Percentiles rank a stretch among this genome's conserved stretches.
These are phyloP conservation scores for Kokia cookei DNA, from an alignment of 441 rosid species.

Conservation along the genomic window DNA sequence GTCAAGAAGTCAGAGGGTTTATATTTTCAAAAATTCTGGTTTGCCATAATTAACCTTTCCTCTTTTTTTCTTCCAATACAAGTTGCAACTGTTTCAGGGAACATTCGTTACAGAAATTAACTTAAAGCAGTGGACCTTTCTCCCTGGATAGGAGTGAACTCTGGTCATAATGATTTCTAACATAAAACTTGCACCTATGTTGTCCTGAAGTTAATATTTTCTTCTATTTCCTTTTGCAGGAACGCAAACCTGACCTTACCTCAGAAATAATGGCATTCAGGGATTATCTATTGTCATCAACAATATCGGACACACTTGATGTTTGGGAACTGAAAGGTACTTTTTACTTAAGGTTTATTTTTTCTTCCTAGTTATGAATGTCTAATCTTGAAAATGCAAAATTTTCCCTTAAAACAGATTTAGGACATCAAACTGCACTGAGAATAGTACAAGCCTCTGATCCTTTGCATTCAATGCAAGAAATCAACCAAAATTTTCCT, in stretches of 20 bases:
- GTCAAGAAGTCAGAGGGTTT: slow-evolving; percentile 99
- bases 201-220: slow-evolving; percentile 11
- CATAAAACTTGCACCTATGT: slow-evolving; percentile 3
- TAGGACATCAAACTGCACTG: slow-evolving; percentile 99
- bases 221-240: slow-evolving; percentile 41
- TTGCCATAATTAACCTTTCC: slow-evolving; percentile 18
- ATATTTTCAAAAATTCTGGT: slow-evolving; percentile 96
- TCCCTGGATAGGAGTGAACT: not conserved
- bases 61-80: not conserved
- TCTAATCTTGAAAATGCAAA: slow-evolving; percentile 11
- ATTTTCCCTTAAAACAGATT: slow-evolving; percentile 45
- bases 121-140: not conserved
- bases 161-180: slow-evolving; percentile 9
- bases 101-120: not conserved
- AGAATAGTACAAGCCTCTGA: slow-evolving; percentile 96
- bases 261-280: slow-evolving; percentile 94
- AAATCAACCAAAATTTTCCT: slow-evolving; percentile 97
- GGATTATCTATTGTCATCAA: slow-evolving; percentile 87
- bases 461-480: slow-evolving; percentile 96
- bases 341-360: not conserved
- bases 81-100: not conserved
- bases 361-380: not conserved
- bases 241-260: slow-evolving; percentile 85
- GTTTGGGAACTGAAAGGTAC: slow-evolving; percentile 99
- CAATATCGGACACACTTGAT: slow-evolving; percentile 92